Evolutionary conservation across 1,284 basidiomycete species (phyloP).

Genomic region (Melampsora abietis-canadensis): DNA sequence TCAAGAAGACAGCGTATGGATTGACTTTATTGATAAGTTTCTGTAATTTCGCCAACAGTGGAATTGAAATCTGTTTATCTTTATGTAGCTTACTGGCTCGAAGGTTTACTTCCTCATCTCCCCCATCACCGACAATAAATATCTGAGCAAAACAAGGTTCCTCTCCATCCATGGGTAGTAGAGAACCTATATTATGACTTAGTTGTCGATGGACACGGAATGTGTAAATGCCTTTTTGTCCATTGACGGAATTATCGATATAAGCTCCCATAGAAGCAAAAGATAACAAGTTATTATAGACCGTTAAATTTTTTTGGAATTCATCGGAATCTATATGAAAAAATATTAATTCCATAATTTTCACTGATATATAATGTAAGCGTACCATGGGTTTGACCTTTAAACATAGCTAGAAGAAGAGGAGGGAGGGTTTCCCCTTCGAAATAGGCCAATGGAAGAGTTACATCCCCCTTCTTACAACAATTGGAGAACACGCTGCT

Average conservation of each 20-base stretch:
- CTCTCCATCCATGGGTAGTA: not conserved
- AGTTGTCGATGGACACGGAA: not conserved
- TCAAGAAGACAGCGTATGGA: too few species aligned
- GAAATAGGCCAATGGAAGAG: too few species aligned
- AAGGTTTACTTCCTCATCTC: not conserved
- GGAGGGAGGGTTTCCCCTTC: not conserved
- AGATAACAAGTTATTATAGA: not conserved
- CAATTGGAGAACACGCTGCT: too few species aligned
- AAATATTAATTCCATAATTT: not conserved
- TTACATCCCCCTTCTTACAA: too few species aligned
- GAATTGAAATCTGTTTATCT: too few species aligned
- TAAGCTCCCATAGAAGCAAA: not conserved
- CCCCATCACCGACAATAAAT: not conserved
- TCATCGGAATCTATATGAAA: not conserved
- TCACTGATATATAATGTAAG: not conserved
- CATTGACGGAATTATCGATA: not conserved
- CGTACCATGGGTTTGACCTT: conserved; percentile 10
- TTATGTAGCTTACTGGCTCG: too few species aligned
- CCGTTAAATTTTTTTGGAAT: not conserved
- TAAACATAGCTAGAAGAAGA: not conserved
- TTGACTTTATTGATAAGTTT: too few species aligned
- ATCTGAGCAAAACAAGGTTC: not conserved
- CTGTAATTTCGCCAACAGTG: too few species aligned
- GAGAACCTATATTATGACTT: not conserved
- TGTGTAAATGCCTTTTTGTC: not conserved